Evolutionary conservation across 2,329 filamentous ascomycete genomes (phyloP).

Genomic region (Pseudocercospora eumusae): DNA sequence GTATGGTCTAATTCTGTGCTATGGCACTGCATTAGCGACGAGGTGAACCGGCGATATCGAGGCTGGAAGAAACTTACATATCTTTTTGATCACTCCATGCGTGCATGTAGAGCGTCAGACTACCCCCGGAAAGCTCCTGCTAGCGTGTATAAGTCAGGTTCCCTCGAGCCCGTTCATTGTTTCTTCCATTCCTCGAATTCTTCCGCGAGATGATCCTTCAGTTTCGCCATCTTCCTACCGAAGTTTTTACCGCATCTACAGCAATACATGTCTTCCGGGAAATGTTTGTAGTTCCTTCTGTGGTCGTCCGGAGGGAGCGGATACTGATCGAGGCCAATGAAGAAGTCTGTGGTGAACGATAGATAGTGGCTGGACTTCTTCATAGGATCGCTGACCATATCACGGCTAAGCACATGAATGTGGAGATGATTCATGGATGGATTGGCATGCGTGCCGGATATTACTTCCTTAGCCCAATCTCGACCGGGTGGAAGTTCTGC

Average conservation of each 20-base stretch:
- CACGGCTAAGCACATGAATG: constrained; percentile 79
- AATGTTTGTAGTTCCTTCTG: constrained; percentile 60
- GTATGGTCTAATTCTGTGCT: not conserved
- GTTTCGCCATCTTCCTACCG: constrained; percentile 67
- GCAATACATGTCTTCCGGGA: constrained; percentile 69
- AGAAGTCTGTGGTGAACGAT: constrained; percentile 83
- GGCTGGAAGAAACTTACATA: not conserved
- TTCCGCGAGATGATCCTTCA: constrained; percentile 73
- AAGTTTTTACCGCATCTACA: constrained; percentile 82
- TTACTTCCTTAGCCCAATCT: constrained; percentile 75
- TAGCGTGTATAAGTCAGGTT: not conserved
- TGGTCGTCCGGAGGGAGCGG: constrained; percentile 68
- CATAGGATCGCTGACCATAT: constrained; percentile 71
- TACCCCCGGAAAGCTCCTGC: not conserved
- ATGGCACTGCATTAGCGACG: not conserved
- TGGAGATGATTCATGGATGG: constrained; percentile 93
- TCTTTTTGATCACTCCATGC: not conserved
- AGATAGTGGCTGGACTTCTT: constrained; percentile 89
- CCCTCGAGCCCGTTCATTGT: constrained; percentile 46
- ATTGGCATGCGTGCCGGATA: constrained; percentile 77
- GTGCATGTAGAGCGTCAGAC: not conserved
- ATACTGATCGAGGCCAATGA: constrained; percentile 76
- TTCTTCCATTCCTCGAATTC: constrained; percentile 77
- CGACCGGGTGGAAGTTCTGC: constrained; percentile 65
- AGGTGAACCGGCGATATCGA: not conserved